phyloP scores from a whole-genome alignment of 2,329 filamentous ascomycete species.

The Monosporascus sp. region DNA sequence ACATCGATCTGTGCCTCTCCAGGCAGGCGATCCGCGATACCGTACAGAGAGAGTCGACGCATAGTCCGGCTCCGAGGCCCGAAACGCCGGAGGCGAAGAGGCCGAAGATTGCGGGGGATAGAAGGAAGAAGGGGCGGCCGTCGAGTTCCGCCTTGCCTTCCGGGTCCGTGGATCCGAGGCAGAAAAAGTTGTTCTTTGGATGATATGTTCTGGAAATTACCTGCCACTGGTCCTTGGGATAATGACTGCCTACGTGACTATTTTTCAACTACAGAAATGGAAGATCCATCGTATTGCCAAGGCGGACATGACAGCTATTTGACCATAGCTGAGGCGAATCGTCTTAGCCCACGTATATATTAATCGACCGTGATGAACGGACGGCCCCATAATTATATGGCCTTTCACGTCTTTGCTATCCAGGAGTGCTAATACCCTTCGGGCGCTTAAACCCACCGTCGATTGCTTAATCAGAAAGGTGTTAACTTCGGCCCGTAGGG shows the following conservation, averaged over 20 bases:
- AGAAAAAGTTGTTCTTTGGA: slow-evolving; percentile 45
- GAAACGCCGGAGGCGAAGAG: slow-evolving; percentile 35
- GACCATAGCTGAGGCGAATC: too few species aligned
- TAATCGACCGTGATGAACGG: too few species aligned
- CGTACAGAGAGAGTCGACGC: slow-evolving; percentile 49
- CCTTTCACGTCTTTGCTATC: too few species aligned
- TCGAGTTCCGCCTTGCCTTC: slow-evolving; percentile 1
- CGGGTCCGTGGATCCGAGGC: slow-evolving; percentile 15
- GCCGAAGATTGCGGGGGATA: slow-evolving; percentile 18
- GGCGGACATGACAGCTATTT: too few species aligned
- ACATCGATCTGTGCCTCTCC: slow-evolving; percentile 89
- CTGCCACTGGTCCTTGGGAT: not conserved
- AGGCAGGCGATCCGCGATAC: slow-evolving; percentile 79
- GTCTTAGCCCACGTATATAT: too few species aligned
- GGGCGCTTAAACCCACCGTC: too few species aligned
- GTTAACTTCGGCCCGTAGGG: too few species aligned
- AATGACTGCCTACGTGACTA: slow-evolving; percentile 1
- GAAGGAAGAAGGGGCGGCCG: slow-evolving; percentile 19
- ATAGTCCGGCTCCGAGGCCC: slow-evolving; percentile 11
- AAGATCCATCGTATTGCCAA: too few species aligned
- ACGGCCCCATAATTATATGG: too few species aligned
- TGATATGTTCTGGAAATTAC: slow-evolving; percentile 14
- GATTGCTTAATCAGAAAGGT: too few species aligned
- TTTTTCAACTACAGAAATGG: not conserved
- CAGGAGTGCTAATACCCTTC: too few species aligned